phyloP scores from a whole-genome alignment of 2,329 filamentous ascomycete species.

The Xylaria sp. region DNA sequence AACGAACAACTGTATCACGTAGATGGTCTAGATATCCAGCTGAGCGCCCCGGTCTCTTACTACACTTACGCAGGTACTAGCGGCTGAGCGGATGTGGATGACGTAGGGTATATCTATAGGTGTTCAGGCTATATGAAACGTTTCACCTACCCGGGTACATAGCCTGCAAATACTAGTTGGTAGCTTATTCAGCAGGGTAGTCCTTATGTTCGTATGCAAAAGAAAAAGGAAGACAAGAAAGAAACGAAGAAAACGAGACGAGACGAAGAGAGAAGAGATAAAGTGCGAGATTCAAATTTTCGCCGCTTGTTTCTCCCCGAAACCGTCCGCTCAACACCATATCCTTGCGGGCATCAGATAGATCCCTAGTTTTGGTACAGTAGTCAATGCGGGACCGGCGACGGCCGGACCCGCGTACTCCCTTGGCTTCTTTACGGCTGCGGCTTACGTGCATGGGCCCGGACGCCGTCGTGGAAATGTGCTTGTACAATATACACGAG shows the following conservation, averaged over 20 bases:
- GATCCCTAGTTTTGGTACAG: not conserved
- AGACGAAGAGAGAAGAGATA: too few relatives aligned
- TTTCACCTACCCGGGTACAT: too few relatives aligned
- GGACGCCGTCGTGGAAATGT: not conserved
- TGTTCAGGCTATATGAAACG: too few relatives aligned
- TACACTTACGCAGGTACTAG: not conserved
- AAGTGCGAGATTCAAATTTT: too few relatives aligned
- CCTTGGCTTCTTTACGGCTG: not conserved
- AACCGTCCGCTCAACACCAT: not conserved
- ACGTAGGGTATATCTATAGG: conserved; percentile 9
- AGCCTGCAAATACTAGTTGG: too few relatives aligned
- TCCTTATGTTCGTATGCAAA: not conserved
- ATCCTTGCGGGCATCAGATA: not conserved
- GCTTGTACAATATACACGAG: not conserved
- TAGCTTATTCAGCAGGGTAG: not conserved
- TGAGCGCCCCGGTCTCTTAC: not conserved
- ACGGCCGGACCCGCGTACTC: not conserved
- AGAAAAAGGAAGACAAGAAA: too few relatives aligned
- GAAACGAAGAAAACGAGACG: too few relatives aligned
- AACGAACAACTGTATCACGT: conserved; percentile 17
- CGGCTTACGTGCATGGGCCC: not conserved
- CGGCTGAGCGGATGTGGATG: conserved; percentile 19
- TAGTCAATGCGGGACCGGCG: not conserved
- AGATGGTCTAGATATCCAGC: not conserved
- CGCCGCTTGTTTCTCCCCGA: conserved; percentile 10